Conservation (phyloP, 306 rosid genomes). For the Medicago lupulina region DNA sequence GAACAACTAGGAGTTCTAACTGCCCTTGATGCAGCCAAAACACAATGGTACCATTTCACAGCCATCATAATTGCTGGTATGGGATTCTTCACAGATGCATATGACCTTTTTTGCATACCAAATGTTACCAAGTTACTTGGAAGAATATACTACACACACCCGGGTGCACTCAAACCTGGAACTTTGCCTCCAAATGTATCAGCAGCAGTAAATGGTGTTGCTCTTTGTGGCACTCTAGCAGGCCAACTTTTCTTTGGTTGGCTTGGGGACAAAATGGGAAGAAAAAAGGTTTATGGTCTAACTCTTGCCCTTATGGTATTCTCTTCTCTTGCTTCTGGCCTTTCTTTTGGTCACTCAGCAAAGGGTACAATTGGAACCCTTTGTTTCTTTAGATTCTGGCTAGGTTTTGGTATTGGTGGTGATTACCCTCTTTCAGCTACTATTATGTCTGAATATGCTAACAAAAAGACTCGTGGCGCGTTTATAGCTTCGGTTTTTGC, state of each 20-base stretch:
- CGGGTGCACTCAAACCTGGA: slow-evolving; percentile 34
- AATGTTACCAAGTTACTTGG: slow-evolving; percentile 39
- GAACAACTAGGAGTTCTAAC: slow-evolving; percentile 36
- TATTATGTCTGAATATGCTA: slow-evolving; percentile 47
- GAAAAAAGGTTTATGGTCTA: slow-evolving; percentile 43
- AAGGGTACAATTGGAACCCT: slow-evolving; percentile 37
- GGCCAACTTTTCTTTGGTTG: slow-evolving; percentile 49
- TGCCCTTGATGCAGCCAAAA: slow-evolving; percentile 45
- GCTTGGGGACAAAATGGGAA: slow-evolving; percentile 48
- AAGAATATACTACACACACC: slow-evolving; percentile 39
- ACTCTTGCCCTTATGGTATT: slow-evolving; percentile 43
- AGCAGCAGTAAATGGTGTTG: slow-evolving; percentile 39
- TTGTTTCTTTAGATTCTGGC: slow-evolving; percentile 49
- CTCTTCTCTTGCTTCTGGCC: slow-evolving; percentile 43
- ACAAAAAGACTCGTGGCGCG: slow-evolving; percentile 44
- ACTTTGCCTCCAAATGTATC: slow-evolving; percentile 44
- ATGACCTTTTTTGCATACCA: slow-evolving; percentile 45
- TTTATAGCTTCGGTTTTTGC: slow-evolving; percentile 45
- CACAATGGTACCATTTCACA: slow-evolving; percentile 47
- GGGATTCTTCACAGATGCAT: slow-evolving; percentile 51
- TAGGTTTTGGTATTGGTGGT: slow-evolving; percentile 49
- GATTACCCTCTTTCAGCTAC: slow-evolving; percentile 52
- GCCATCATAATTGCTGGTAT: slow-evolving; percentile 46
- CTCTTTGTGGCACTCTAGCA: slow-evolving; percentile 44
- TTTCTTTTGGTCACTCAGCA: slow-evolving; percentile 36